phyloP scores from a whole-genome alignment of 2,329 filamentous ascomycete species.

The Myriangium duriaei region DNA sequence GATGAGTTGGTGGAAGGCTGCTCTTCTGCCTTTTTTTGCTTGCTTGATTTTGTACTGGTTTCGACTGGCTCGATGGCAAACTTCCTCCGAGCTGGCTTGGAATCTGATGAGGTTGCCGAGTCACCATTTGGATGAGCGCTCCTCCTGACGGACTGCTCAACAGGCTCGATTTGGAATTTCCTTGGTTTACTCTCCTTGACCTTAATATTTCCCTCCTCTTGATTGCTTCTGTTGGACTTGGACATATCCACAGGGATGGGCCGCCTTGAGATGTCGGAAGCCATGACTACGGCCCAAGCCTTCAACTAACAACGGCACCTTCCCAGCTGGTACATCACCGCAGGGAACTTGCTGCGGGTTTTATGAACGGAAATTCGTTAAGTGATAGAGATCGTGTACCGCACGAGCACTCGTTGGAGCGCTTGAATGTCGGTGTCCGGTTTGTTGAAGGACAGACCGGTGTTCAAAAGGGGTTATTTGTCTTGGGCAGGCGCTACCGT shows the following conservation, averaged over 20 bases:
- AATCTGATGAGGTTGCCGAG: background rate
- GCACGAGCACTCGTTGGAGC: too few species aligned
- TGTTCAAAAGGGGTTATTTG: too few species aligned
- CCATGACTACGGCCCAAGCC: slow-evolving; percentile 8
- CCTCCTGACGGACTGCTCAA: slow-evolving; percentile 25
- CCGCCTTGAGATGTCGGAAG: slow-evolving; percentile 13
- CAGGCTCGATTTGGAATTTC: slow-evolving; percentile 28
- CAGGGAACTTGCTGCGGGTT: too few species aligned
- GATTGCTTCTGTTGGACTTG: slow-evolving; percentile 42
- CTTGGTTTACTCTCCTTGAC: slow-evolving; percentile 26
- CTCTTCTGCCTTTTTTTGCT: slow-evolving; percentile 12
- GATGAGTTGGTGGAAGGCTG: slow-evolving; percentile 2
- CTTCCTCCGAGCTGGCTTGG: slow-evolving; percentile 30
- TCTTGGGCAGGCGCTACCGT: too few species aligned
- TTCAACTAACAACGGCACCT: background rate
- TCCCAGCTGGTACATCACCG: background rate
- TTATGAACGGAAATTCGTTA: too few species aligned
- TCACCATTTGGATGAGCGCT: slow-evolving; percentile 11
- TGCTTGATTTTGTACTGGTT: slow-evolving; percentile 10
- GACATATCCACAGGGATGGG: slow-evolving; percentile 63
- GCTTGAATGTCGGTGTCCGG: too few species aligned
- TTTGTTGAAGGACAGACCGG: too few species aligned
- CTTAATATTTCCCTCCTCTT: slow-evolving; percentile 16
- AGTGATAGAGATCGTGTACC: too few species aligned
- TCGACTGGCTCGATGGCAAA: slow-evolving; percentile 11